A percentile compares a stretch with the other conserved stretches of the same genome.
Conservation (phyloP, 1,284 basidiomycete species). For the Fomitopsis palustris region DNA sequence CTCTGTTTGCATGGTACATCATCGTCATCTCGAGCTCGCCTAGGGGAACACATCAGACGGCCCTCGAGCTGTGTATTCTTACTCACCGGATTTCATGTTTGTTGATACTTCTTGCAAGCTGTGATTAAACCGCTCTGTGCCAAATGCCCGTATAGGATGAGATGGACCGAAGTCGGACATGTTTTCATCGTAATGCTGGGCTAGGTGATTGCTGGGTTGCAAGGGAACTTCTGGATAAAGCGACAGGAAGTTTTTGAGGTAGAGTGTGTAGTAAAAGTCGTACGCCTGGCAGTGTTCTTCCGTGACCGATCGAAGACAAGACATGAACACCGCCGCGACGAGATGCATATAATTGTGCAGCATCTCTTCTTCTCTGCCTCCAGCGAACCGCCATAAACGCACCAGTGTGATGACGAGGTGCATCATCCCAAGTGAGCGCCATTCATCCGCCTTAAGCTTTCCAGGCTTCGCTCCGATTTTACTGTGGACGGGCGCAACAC, state of each 20-base stretch:
- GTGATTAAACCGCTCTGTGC: not conserved
- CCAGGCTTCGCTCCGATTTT: not conserved
- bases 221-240: not conserved
- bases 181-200: not conserved
- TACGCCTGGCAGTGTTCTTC: not conserved
- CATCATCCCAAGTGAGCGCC: slow-evolving; percentile 1
- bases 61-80: not conserved
- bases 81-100: not conserved
- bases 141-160: not conserved
- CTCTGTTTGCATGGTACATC: not conserved
- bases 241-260: not conserved
- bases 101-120: not conserved
- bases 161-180: not conserved
- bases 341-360: not conserved
- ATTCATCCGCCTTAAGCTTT: slow-evolving; percentile 1
- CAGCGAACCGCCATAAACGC: not conserved
- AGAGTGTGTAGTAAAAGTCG: not conserved
- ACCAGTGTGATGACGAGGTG: not conserved
- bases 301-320: not conserved
- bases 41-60: not conserved
- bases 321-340: not conserved
- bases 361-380: not conserved
- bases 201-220: not conserved
- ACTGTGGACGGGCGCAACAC: not conserved
- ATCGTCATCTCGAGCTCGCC: not conserved